phyloP scores from a whole-genome alignment of 192 early-diverging fungal genomes.

The Diversispora eburnea region DNA sequence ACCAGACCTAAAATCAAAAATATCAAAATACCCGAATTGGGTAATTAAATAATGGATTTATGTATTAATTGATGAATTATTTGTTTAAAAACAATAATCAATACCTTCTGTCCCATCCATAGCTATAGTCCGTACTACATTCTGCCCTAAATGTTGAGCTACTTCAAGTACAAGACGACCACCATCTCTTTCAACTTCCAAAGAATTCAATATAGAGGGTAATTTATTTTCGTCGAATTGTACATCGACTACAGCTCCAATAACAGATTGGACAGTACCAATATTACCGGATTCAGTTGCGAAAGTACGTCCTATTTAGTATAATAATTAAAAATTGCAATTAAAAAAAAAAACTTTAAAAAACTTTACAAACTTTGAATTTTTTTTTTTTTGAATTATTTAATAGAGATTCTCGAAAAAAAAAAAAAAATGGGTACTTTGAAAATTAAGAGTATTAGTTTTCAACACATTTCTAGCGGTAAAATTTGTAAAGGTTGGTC shows the following conservation, averaged over 20 bases:
- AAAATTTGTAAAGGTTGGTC: background rate
- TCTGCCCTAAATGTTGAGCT: conserved; percentile 95
- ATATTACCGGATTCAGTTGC: conserved; percentile 57
- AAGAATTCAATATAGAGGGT: conserved; percentile 93
- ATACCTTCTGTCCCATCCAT: conserved; percentile 95
- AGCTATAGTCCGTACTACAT: conserved; percentile 98
- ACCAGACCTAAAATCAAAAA: conserved; percentile 59
- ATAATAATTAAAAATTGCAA: background rate
- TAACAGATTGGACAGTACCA: conserved; percentile 88
- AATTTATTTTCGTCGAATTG: conserved; percentile 88
- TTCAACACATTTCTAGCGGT: background rate
- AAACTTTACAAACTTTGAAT: background rate
- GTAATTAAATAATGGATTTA: background rate
- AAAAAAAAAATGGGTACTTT: background rate
- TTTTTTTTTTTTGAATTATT: background rate
- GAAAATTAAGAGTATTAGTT: background rate
- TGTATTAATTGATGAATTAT: no score
- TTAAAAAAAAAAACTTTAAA: background rate
- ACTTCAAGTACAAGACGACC: conserved; percentile 92
- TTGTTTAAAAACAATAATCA: background rate
- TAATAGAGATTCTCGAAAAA: background rate
- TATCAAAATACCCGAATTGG: background rate
- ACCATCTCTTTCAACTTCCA: conserved; percentile 81
- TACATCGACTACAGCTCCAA: conserved; percentile 98
- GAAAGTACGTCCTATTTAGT: conserved; percentile 32